Conservation (phyloP, 1,284 basidiomycete species). For the Takashimella tepidaria region DNA sequence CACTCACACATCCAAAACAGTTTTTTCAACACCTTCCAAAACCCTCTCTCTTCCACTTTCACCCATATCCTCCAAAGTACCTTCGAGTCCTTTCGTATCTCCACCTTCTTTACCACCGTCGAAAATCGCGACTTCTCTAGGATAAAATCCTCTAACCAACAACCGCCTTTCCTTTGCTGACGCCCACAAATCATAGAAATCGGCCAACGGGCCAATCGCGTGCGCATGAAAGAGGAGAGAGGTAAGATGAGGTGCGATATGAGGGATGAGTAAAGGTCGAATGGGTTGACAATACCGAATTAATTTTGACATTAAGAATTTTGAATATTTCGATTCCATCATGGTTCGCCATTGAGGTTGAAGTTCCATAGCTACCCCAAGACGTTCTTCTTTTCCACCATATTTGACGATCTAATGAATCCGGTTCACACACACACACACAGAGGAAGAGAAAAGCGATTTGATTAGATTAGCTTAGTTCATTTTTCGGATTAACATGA, state of each 20-base stretch:
- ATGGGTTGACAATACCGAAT: constrained; percentile 68
- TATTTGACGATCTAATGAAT: constrained; percentile 61
- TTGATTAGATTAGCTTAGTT: not conserved
- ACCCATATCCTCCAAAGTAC: constrained; percentile 61
- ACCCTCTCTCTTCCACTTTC: constrained; percentile 62
- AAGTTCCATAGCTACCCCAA: constrained; percentile 72
- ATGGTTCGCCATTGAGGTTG: constrained; percentile 71
- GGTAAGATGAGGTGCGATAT: constrained; percentile 68
- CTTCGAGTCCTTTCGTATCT: constrained; percentile 54
- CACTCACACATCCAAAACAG: constrained; percentile 67
- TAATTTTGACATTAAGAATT: constrained; percentile 81
- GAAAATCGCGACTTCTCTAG: constrained; percentile 74
- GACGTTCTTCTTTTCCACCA: constrained; percentile 68
- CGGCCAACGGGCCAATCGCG: constrained; percentile 72
- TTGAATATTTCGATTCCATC: constrained; percentile 81
- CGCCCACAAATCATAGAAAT: constrained; percentile 77
- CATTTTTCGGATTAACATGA: not conserved
- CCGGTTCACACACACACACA: not conserved
- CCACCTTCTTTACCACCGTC: constrained; percentile 56
- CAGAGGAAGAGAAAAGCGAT: too few relatives aligned
- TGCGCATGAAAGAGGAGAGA: constrained; percentile 74
- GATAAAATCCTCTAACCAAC: constrained; percentile 78
- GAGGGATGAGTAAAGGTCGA: constrained; percentile 59
- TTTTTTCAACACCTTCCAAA: constrained; percentile 64
- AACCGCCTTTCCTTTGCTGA: constrained; percentile 74